Evolutionary conservation across 2,329 filamentous ascomycete species (phyloP), one percentile per base, ranked within the genome.

Genomic region (Arthrobotrys conoides): DNA sequence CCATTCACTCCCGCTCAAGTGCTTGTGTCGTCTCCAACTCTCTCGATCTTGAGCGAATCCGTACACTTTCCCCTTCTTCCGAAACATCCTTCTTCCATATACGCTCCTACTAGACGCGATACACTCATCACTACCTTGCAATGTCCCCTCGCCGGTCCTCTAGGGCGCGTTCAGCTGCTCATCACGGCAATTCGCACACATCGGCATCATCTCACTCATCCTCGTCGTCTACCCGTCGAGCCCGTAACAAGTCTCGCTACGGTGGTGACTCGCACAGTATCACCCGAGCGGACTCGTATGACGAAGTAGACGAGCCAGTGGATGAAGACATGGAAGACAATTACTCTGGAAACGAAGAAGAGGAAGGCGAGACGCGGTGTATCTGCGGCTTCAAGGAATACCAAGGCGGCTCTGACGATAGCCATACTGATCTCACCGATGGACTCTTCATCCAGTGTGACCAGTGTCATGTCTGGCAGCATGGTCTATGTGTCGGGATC

Each of bases 361-460:
- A 97, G 84, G 94, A 97, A 83, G 96, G 98, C 86, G 90, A 96
- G 71, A 97, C 97, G 83, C 91, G 96, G 81, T 99, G 96, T 86
- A 91, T 99, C 81, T 99, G 96, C 85, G 94, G 94, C 82, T 91
- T 92, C 82, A 93, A 96, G 83, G 96, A 99, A 73, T 98, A 98
- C 85, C 96, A 96, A 22, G 96, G 96, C 68, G 87, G 84, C 86
- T 90, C 86, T 86, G 90, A 86, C 77, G 87, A 88, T 78, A 83
- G 87, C 80, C 87, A 93, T 80, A 90, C 91, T 36, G 94, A 97
- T 83, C 95, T 98, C 81, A 88, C 95, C 81, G 96, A 95, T 53
- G 95, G 94, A 66, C 92, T 98, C 85, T 99, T 97, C 85, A 94
- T 99, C 81, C 95, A 98, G 87, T 99, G 96, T 88, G 96, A 98